A percentile compares a stretch with the other conserved stretches of the same genome.
These are phyloP conservation scores for Phytophthora pistaciae DNA, from an alignment of 352 stramenopile genomes.

Conservation along the genomic window DNA sequence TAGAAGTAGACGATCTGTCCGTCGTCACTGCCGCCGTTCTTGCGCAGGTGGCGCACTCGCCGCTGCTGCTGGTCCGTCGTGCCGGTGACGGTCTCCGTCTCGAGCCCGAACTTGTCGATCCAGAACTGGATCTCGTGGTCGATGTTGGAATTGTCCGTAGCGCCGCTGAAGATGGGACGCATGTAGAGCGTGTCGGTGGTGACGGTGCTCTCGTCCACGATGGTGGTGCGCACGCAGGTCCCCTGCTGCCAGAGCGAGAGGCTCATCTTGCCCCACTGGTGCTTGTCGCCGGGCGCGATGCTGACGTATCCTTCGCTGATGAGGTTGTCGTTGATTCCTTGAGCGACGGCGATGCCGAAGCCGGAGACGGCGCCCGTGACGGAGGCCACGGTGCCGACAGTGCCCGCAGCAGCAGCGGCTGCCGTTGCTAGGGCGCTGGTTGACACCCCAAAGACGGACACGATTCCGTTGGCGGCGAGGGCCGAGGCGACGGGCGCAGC, in stretches of 20 bases:
- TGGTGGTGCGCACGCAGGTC: constrained; percentile 51
- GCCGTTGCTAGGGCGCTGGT: constrained; percentile 33
- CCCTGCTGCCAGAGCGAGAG: constrained; percentile 62
- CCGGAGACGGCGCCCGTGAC: constrained; percentile 40
- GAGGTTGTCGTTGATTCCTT: constrained; percentile 47
- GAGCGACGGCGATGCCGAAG: constrained; percentile 45
- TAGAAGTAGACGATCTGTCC: constrained; percentile 39
- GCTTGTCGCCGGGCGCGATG: constrained; percentile 37
- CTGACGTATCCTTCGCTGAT: constrained; percentile 39
- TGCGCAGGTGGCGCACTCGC: too few relatives aligned
- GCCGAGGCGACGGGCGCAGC: constrained; percentile 38
- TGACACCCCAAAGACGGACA: constrained; percentile 45
- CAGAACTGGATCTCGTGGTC: constrained; percentile 61
- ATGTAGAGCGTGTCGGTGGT: constrained; percentile 55
- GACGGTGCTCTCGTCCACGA: constrained; percentile 47
- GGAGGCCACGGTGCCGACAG: constrained; percentile 23
- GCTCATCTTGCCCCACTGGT: constrained; percentile 53
- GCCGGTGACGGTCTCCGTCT: neutral
- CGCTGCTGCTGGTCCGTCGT: neutral
- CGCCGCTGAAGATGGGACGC: constrained; percentile 64
- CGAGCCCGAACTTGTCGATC: constrained; percentile 54
- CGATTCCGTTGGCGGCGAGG: constrained; percentile 34
- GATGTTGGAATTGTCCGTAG: constrained; percentile 48
- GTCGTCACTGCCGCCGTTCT: neutral
- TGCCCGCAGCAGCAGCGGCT: constrained; percentile 22